Evolutionary conservation across 768 basidiomycete genomes (phyloP).

Genomic region (Exsudoporus frostii): DNA sequence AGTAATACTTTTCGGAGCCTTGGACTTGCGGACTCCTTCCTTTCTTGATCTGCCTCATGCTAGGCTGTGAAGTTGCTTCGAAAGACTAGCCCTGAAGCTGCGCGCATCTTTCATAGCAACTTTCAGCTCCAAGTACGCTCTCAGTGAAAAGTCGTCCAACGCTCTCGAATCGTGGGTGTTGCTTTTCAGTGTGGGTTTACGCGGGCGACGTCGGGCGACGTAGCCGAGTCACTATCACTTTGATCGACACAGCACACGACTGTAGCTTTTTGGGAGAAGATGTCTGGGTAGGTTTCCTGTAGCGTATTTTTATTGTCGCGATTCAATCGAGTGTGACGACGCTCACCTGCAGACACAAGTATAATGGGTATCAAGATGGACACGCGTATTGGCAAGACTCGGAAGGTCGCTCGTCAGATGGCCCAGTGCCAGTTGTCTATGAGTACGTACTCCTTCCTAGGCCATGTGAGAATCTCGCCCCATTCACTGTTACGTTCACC

Average conservation of each 20-base stretch:
- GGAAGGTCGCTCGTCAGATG: background rate
- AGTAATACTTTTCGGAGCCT: no score
- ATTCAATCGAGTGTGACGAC: background rate
- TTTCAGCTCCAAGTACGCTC: background rate
- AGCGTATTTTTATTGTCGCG: background rate
- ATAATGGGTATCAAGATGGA: background rate
- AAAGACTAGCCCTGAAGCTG: conserved; percentile 3
- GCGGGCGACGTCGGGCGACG: no score
- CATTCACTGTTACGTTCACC: no score
- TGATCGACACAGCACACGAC: background rate
- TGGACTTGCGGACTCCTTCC: background rate
- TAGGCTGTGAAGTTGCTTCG: background rate
- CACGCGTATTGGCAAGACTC: no score
- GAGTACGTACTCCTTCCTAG: background rate
- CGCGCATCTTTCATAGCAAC: background rate
- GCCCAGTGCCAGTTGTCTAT: background rate
- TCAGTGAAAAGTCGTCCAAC: conserved; percentile 2
- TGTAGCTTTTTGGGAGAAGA: background rate
- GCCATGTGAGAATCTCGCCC: background rate
- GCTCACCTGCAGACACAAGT: background rate
- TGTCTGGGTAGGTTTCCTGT: background rate
- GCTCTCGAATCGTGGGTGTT: background rate
- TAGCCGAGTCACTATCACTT: background rate
- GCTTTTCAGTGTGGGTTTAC: conserved; percentile 6
- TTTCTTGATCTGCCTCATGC: background rate